phyloP scores from a whole-genome alignment of 306 rosid species.

The Malus orientalis region DNA sequence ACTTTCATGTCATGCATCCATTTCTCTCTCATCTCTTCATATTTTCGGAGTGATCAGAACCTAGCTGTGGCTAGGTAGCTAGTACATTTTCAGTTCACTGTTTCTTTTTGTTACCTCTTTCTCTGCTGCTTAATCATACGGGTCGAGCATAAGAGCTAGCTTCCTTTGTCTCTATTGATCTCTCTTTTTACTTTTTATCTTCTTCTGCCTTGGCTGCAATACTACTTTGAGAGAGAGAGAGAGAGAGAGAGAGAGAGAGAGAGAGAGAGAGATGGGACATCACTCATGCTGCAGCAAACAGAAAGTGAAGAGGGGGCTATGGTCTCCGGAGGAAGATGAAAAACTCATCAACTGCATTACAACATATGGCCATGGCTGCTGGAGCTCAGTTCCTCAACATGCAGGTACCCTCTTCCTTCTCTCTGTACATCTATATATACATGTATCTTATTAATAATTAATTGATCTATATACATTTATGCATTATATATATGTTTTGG shows the following conservation, averaged over 20 bases:
- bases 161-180: neutral
- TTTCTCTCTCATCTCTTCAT: neutral
- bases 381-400: constrained; percentile 97
- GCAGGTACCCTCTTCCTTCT: constrained; percentile 40
- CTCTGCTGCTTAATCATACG: neutral
- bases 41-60: neutral
- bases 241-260: constrained; percentile 13
- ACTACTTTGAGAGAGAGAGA: neutral
- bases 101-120: neutral
- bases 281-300: constrained; percentile 98
- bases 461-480: neutral
- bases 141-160: neutral
- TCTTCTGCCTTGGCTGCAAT: constrained; percentile 8
- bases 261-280: constrained; percentile 51
- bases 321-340: constrained; percentile 99
- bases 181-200: neutral
- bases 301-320: constrained; percentile 93
- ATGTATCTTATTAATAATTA: neutral
- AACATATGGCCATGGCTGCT: constrained; percentile 88
- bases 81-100: neutral
- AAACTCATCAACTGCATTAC: constrained; percentile 86
- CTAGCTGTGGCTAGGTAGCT: neutral
- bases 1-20: constrained; percentile 22
- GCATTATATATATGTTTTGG: neutral
- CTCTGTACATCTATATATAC: neutral